phyloP scores from a whole-genome alignment of 805 yeast genomes.

The Candida mattraensis region DNA sequence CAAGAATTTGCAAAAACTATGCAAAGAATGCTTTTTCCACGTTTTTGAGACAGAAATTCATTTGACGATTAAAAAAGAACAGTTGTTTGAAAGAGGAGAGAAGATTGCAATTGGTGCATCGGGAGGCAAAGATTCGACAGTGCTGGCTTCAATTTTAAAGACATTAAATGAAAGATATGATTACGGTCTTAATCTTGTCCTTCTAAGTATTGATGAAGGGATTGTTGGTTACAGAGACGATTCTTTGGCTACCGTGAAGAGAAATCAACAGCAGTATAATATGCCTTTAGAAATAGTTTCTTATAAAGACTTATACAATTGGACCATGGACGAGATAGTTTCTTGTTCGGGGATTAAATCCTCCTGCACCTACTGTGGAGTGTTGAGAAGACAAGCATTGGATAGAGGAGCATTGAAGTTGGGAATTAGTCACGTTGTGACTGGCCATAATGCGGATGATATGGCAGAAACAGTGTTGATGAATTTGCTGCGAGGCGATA shows the following conservation, averaged over 20 bases:
- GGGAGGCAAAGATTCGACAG: constrained; percentile 98
- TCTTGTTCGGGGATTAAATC: constrained; percentile 90
- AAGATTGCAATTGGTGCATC: constrained; percentile 96
- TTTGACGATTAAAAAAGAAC: constrained; percentile 71
- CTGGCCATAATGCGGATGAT: constrained; percentile 99
- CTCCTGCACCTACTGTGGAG: constrained; percentile 98
- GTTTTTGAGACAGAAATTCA: constrained; percentile 97
- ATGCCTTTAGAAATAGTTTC: constrained; percentile 53
- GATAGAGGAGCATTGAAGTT: constrained; percentile 93
- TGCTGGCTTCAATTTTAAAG: constrained; percentile 83
- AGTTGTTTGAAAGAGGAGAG: constrained; percentile 78
- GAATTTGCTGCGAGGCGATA: constrained; percentile 95
- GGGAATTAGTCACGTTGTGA: constrained; percentile 85
- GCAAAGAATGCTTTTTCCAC: constrained; percentile 85
- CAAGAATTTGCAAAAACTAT: constrained; percentile 83
- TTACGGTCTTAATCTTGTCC: constrained; percentile 82
- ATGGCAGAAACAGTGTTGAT: constrained; percentile 97
- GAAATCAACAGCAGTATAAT: constrained; percentile 74
- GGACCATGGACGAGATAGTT: constrained; percentile 99
- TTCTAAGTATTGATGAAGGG: constrained; percentile 93
- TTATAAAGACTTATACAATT: constrained; percentile 84
- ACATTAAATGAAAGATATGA: constrained; percentile 83
- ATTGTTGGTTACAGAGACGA: constrained; percentile 97
- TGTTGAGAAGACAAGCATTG: constrained; percentile 90
- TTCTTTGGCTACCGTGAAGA: constrained; percentile 91